phyloP scores from a whole-genome alignment of 2,329 filamentous ascomycete species.

The Pseudocercospora cruenta region DNA sequence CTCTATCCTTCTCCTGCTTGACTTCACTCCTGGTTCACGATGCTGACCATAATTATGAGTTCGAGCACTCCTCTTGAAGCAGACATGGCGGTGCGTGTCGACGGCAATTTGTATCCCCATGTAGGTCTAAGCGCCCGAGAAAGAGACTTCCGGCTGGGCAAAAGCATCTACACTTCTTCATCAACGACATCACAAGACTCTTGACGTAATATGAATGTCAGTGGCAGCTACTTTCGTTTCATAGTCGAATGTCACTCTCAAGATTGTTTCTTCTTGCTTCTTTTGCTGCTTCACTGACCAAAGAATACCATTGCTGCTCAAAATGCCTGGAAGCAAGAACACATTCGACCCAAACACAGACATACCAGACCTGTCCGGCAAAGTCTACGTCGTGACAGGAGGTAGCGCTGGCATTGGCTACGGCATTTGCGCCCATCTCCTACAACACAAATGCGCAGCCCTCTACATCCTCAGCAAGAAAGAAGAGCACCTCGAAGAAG shows the following conservation, averaged over 20 bases:
- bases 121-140: too few relatives aligned
- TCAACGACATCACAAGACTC: neutral
- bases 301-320: neutral
- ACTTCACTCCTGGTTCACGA: neutral
- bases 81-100: too few relatives aligned
- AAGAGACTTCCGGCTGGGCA: neutral
- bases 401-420: conserved; percentile 39
- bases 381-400: conserved; percentile 50
- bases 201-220: conserved; percentile 2
- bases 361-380: conserved; percentile 47
- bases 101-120: too few relatives aligned
- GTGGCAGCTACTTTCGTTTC: neutral
- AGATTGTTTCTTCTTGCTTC: neutral
- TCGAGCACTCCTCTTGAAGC: too few relatives aligned
- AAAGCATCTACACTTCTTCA: neutral
- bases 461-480: conserved; percentile 56
- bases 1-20: neutral
- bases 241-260: neutral
- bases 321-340: conserved; percentile 13
- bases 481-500: conserved; percentile 47
- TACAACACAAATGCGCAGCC: conserved; percentile 53
- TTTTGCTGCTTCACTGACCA: neutral
- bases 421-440: conserved; percentile 57
- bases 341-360: conserved; percentile 36
- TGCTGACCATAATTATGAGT: too few relatives aligned